Conservation (phyloP, 306 rosid genomes). For the Albizia julibrissin region DNA sequence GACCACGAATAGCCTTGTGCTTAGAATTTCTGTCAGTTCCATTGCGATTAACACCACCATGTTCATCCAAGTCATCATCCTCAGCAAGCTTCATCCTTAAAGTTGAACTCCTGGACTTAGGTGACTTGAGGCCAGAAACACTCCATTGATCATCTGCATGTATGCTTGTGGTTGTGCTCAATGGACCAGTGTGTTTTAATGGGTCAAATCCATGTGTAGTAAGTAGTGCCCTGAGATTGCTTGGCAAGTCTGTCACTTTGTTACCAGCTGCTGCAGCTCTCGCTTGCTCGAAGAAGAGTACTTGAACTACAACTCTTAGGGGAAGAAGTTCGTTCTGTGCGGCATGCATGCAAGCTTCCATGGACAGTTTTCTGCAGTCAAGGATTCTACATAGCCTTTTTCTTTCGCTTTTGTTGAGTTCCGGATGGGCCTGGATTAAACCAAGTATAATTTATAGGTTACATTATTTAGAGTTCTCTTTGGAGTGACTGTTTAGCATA, state of each 20-base stretch:
- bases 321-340: slow-evolving; percentile 89
- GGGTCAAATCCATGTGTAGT: slow-evolving; percentile 73
- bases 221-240: slow-evolving; percentile 68
- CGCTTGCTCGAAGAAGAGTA: slow-evolving; percentile 90
- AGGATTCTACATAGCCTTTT: slow-evolving; percentile 76
- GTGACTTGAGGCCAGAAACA: slow-evolving; percentile 71
- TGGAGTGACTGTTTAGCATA: background rate
- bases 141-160: slow-evolving; percentile 83
- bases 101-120: slow-evolving; percentile 67
- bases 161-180: slow-evolving; percentile 62
- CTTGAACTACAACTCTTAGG: slow-evolving; percentile 86
- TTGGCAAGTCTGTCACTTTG: slow-evolving; percentile 69
- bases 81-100: slow-evolving; percentile 82
- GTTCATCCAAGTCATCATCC: slow-evolving; percentile 60
- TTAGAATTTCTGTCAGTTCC: slow-evolving; percentile 53
- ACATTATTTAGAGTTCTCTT: too few species aligned
- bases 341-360: slow-evolving; percentile 93
- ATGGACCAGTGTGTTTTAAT: slow-evolving; percentile 56
- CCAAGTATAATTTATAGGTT: slow-evolving; percentile 14
- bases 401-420: slow-evolving; percentile 80
- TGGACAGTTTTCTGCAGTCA: slow-evolving; percentile 77
- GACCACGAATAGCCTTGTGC: slow-evolving; percentile 51
- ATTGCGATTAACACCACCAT: slow-evolving; percentile 34
- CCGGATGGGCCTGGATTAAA: slow-evolving; percentile 70
- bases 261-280: slow-evolving; percentile 67